Percentiles rank a stretch among this genome's conserved stretches.
Evolutionary conservation across 208 protist species (phyloP).

Genomic region (Wallacemonas sp.): DNA sequence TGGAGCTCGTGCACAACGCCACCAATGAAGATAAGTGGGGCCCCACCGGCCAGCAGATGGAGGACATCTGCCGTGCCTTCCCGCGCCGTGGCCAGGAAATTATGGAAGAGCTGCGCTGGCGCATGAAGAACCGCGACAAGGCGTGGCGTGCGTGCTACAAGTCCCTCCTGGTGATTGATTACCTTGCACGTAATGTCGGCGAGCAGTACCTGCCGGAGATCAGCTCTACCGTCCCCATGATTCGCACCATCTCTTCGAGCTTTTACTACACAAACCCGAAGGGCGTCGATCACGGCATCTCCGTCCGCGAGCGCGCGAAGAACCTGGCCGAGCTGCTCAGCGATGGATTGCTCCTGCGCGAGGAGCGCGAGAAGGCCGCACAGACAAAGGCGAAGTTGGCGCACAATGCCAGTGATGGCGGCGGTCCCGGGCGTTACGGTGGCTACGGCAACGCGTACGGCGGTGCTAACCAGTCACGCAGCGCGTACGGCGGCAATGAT

Average conservation of each 20-base stretch:
- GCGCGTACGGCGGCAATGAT: not conserved
- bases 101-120: constrained; percentile 78
- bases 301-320: constrained; percentile 82
- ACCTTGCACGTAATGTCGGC: constrained; percentile 72
- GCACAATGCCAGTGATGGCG: constrained; percentile 34
- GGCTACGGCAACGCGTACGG: constrained; percentile 19
- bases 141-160: constrained; percentile 89
- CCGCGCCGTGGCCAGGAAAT: constrained; percentile 57
- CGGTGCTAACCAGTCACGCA: constrained; percentile 1
- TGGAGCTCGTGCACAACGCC: constrained; percentile 70
- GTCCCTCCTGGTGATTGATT: constrained; percentile 80
- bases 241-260: constrained; percentile 68
- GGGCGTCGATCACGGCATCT: constrained; percentile 86
- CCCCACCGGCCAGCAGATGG: constrained; percentile 87
- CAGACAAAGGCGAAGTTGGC: constrained; percentile 68
- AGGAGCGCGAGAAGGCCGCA: constrained; percentile 75
- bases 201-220: constrained; percentile 72
- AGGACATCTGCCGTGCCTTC: constrained; percentile 73
- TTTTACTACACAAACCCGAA: constrained; percentile 89
- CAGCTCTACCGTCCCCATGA: constrained; percentile 54
- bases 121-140: constrained; percentile 83
- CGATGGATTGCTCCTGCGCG: constrained; percentile 69
- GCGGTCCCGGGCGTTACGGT: constrained; percentile 22
- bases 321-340: constrained; percentile 80
- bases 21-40: constrained; percentile 91